A percentile compares a stretch with the other conserved stretches of the same genome.
Conservation (phyloP, 257 asterid species). For the Coffea canephora region DNA sequence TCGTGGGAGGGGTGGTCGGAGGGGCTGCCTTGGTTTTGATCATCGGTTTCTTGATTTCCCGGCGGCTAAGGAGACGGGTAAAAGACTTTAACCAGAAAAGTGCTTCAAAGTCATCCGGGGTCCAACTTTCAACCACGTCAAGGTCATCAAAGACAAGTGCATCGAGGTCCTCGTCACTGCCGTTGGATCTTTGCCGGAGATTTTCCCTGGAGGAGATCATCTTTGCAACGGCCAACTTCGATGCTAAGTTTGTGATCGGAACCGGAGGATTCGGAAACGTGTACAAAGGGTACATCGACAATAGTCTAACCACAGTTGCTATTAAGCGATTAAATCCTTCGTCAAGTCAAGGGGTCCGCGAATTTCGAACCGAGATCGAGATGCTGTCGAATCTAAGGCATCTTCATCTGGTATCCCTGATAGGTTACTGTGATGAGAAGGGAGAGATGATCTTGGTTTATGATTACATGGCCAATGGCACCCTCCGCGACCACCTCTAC, state of each 20-base stretch:
- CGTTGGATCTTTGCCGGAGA: conserved; percentile 1
- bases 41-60: conserved; percentile 24
- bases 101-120: conserved; percentile 37
- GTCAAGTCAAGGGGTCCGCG: conserved; percentile 53
- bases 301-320: conserved; percentile 36
- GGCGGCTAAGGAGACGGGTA: conserved; percentile 22
- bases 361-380: conserved; percentile 61
- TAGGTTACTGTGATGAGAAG: conserved; percentile 57
- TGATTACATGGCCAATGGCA: conserved; percentile 64
- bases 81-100: conserved; percentile 26
- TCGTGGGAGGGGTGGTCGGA: conserved; percentile 33
- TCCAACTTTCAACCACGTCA: conserved; percentile 27
- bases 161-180: conserved; percentile 28
- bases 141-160: conserved; percentile 21
- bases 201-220: conserved; percentile 49
- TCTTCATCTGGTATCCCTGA: conserved; percentile 57
- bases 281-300: conserved; percentile 46
- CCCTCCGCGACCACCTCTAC: conserved; percentile 52
- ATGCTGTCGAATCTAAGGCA: conserved; percentile 61
- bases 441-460: conserved; percentile 71
- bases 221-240: conserved; percentile 43
- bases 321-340: conserved; percentile 46
- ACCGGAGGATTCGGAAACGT: conserved; percentile 65
- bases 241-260: conserved; percentile 39
- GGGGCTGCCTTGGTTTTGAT: conserved; percentile 19